A percentile compares a stretch with the other conserved stretches of the same genome.
phyloP scores from a whole-genome alignment of 345 rosid genomes.

The Heritiera fomes region DNA sequence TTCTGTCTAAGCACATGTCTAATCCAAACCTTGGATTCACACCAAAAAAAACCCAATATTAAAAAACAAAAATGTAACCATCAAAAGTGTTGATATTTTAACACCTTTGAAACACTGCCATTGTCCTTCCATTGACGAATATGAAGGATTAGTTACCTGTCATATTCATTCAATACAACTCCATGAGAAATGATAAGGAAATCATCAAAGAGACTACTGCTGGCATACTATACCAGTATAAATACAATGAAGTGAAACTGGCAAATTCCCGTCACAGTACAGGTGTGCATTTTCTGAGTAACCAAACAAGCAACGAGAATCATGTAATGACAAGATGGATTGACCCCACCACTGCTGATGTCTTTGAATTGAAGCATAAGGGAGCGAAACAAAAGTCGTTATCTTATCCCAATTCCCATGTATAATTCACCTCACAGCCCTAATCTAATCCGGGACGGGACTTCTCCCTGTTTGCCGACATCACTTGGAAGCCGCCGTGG shows the following conservation, averaged over 20 bases:
- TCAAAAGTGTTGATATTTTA: conserved; percentile 9
- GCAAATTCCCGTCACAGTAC: background rate
- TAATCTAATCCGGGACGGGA: background rate
- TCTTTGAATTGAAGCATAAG: background rate
- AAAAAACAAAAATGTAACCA: background rate
- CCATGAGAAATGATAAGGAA: background rate
- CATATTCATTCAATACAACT: background rate
- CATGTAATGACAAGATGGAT: background rate
- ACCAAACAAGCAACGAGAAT: background rate
- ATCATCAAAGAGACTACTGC: background rate
- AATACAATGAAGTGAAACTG: background rate
- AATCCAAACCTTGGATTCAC: background rate
- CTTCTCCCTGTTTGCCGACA: conserved; percentile 10
- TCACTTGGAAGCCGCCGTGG: background rate
- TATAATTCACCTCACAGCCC: too few relatives aligned
- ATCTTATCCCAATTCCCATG: background rate
- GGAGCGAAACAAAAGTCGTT: background rate
- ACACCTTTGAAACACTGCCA: background rate
- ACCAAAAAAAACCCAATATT: background rate
- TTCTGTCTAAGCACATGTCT: too few relatives aligned
- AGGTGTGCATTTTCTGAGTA: background rate
- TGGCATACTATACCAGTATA: too few relatives aligned
- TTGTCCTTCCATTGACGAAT: conserved; percentile 2
- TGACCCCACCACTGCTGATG: conserved; percentile 2
- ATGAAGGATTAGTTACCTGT: conserved; percentile 25